Conservation (phyloP, 1,139 yeast species). For the Zygosaccharomyces pseudobailii region DNA sequence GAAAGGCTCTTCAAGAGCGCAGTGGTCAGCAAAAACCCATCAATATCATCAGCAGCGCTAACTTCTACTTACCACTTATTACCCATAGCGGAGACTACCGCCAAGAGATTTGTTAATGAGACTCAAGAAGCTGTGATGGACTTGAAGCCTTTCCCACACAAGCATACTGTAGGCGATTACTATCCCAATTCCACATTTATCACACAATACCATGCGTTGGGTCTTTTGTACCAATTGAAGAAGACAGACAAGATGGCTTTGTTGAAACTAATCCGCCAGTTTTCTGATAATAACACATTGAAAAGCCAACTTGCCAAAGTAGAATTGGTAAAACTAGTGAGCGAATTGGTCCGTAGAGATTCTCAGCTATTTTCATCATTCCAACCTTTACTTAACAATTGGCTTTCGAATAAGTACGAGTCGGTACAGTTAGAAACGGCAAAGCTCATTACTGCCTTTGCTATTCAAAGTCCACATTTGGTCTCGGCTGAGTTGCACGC, state of each 20-base stretch:
- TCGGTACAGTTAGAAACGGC: constrained; percentile 94
- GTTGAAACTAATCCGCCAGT: constrained; percentile 81
- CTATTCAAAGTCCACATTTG: constrained; percentile 36
- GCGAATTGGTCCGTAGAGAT: constrained; percentile 50
- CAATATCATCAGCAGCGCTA: constrained; percentile 87
- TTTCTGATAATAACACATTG: constrained; percentile 56
- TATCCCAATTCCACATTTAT: constrained; percentile 68
- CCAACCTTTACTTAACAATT: constrained; percentile 62
- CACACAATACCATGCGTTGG: constrained; percentile 94
- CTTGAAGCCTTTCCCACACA: constrained; percentile 56
- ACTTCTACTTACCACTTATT: constrained; percentile 85
- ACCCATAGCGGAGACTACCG: constrained; percentile 87
- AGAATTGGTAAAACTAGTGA: constrained; percentile 78
- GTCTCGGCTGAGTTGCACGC: constrained; percentile 61
- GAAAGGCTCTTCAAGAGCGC: constrained; percentile 92
- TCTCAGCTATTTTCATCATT: constrained; percentile 36
- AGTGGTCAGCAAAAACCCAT: constrained; percentile 85
- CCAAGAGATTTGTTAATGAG: constrained; percentile 90
- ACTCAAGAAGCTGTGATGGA: constrained; percentile 81
- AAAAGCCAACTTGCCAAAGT: constrained; percentile 75
- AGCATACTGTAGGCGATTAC: constrained; percentile 32
- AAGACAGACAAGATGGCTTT: constrained; percentile 93
- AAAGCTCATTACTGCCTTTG: constrained; percentile 66
- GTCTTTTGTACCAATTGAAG: constrained; percentile 80
- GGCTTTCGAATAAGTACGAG: constrained; percentile 79